Base-by-base conservation (phyloP, 768 basidiomycete genomes). In the Termitomyces sp. region DNA sequence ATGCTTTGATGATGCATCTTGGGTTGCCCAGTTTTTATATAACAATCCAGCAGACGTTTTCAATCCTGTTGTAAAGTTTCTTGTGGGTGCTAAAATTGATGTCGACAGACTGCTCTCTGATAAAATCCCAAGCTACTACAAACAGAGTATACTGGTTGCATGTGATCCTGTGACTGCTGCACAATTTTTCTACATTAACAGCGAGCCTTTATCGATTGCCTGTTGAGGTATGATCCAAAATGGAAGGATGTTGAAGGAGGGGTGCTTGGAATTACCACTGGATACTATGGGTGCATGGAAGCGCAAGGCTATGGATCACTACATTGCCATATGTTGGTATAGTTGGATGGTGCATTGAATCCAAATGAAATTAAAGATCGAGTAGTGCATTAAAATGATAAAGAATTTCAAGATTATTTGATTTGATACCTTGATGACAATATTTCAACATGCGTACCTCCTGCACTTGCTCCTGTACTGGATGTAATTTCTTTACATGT, bases 121-220 rank as follows among this genome's bases (percentile, higher is more conserved):
- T n/a, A n/a, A n/a, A n/a, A n/a, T n/a, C n/a, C n/a, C n/a, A n/a
- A n/a, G n/a, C n/a, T n/a, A n/a, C 35, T 63, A 62, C 52, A 64
- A 77, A 35, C 77, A 78, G 38, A 40, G 74, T 0, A 48, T n/a
- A n/a, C n/a, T n/a, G n/a, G n/a, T n/a, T n/a, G n/a, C n/a, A n/a
- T n/a, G n/a, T n/a, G n/a, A n/a, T n/a, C n/a, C n/a, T 70, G 7
- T 62, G 72, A n/a, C n/a, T n/a, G 18, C n/a, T n/a, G n/a, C n/a
- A n/a, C n/a, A n/a, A n/a, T 81, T 80, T 61, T 82, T 81, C 58
- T 66, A 80, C 62, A 60, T 74, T 0, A 76, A 75, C 33, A 78
- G 67, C 66, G 71, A 33, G 69, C 70, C 0, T 78, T 81, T 56
- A 68, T 79, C 15, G n/a, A 49, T 0, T 33, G 57, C n/a, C 9